phyloP scores from a whole-genome alignment of 345 rosid species.

The Toxicodendron radicans region DNA sequence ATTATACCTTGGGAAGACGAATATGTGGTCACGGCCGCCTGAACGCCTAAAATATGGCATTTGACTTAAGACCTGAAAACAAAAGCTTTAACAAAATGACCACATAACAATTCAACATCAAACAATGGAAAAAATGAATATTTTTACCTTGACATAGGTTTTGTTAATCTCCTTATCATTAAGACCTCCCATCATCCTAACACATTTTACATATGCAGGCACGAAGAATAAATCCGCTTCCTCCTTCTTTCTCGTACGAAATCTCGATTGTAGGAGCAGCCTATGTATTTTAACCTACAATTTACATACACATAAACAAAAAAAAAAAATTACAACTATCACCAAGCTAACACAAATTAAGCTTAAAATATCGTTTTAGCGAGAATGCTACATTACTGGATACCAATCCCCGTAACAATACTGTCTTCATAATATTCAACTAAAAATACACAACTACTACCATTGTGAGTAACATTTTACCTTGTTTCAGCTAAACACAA shows the following conservation, averaged over 20 bases:
- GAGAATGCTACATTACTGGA: neutral
- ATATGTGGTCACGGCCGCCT: slow-evolving; percentile 93
- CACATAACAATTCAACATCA: neutral
- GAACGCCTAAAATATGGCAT: slow-evolving; percentile 92
- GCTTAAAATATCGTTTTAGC: neutral
- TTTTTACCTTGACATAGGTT: slow-evolving; percentile 74
- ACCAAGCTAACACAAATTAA: neutral
- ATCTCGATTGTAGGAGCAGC: slow-evolving; percentile 61
- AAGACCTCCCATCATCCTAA: slow-evolving; percentile 90
- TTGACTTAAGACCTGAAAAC: slow-evolving; percentile 71
- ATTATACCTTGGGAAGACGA: slow-evolving; percentile 86
- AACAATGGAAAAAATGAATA: neutral
- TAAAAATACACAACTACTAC: no score
- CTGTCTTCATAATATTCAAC: neutral
- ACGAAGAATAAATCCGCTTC: slow-evolving; percentile 95
- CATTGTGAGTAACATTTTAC: neutral
- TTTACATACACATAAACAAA: neutral
- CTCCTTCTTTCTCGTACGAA: slow-evolving; percentile 68
- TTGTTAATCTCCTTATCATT: slow-evolving; percentile 87
- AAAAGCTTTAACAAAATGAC: neutral
- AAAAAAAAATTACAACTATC: neutral
- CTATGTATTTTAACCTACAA: slow-evolving; percentile 78
- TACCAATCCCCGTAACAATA: neutral
- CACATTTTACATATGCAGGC: slow-evolving; percentile 88
- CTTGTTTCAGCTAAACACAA: neutral